Base-by-base conservation (phyloP, 176 grass and related monocot genomes). In the Avena eriantha region DNA sequence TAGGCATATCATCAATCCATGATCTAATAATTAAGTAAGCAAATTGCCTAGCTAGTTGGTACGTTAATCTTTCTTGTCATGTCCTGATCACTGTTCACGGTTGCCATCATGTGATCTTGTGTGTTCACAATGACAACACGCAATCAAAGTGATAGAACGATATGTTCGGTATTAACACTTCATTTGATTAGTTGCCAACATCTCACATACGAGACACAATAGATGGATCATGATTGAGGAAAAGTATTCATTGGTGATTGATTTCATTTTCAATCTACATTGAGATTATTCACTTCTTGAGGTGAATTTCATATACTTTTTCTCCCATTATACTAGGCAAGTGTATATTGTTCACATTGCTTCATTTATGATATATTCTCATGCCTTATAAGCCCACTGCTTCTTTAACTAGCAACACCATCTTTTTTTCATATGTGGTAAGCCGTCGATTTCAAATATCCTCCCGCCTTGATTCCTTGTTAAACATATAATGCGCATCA, bases 71-170 rank as follows among this genome's bases (percentile, higher is more conserved):
- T 76, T 75, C 36, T 58, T 84, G 84, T 79, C 36, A 55, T 74
- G 21, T 78, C 79, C 1, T 46, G 8, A 10, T 46, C 43, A 78
- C 61, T 90, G n/a, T 54, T 64, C 54, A 69, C 80, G 58, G 73
- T 73, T 80, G 57, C 4, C 10, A 4, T 23, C 49, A 18, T 19
- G 23, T 83, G 79, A 69, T 58, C 80, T 91, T 85, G 86, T 82
- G 86, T 91, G 90, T 91, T 91, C 86, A 91, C 82, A 91, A 86
- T 78, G 90, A 82, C 82, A 91, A 91, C 78, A 39, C 71, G 55
- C 86, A 91, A 91, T 88, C 82, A 86, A 2, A 85, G 50, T 18
- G 18, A 24, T 48, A n/a, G 12, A 11, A 41, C 43, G 21, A 35
- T 23, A 60, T 51, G n/a, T 70, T 84, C 1, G 41, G 46, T 87